phyloP scores from a whole-genome alignment of 2,329 filamentous ascomycete species.

The Fusarium metavorans region DNA sequence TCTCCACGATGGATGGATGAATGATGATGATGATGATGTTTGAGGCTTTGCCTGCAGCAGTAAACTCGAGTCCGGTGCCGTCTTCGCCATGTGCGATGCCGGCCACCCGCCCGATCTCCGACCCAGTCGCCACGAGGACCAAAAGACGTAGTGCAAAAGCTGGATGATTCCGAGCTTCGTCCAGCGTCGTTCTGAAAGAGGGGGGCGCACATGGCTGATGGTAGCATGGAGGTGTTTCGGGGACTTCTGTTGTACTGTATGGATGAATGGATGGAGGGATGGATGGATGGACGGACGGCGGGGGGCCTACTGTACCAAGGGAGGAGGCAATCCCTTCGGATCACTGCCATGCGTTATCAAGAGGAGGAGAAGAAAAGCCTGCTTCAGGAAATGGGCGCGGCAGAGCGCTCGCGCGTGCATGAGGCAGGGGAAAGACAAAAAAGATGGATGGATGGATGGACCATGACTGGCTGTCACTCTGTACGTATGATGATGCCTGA shows the following conservation, averaged over 20 bases:
- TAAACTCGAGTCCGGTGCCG: slow-evolving; percentile 2
- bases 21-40: not conserved
- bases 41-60: not conserved
- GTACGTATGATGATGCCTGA: not conserved
- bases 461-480: not conserved
- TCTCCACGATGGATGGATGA: not conserved
- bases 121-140: not conserved
- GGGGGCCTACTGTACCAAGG: not conserved
- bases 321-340: slow-evolving; percentile 1
- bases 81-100: slow-evolving; percentile 4
- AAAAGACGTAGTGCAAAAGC: not conserved
- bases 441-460: not conserved
- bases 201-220: not conserved
- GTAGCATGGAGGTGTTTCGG: not conserved
- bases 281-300: not conserved
- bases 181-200: not conserved
- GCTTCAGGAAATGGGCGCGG: slow-evolving; percentile 1
- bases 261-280: not conserved
- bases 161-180: not conserved
- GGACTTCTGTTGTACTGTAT: not conserved
- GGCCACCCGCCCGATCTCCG: not conserved
- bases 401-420: not conserved
- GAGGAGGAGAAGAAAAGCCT: not conserved
- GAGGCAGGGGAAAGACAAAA: not conserved
- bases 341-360: not conserved